These are phyloP conservation scores for Phytophthora aleatoria DNA, from an alignment of 352 stramenopile genomes.

Conservation along the genomic window DNA sequence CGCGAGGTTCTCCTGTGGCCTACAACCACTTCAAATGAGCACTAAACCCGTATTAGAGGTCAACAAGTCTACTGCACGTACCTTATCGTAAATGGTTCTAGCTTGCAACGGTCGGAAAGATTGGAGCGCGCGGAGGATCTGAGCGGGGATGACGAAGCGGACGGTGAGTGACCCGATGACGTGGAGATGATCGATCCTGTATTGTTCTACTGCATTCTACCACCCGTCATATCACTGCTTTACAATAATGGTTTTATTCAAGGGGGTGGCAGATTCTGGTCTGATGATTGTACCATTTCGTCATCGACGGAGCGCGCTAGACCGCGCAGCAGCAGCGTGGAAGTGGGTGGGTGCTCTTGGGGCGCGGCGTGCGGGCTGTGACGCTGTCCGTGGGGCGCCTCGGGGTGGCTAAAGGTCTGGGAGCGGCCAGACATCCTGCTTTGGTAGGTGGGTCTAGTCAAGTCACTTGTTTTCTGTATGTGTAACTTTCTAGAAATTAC, in stretches of 20 bases:
- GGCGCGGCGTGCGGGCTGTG: constrained; percentile 2
- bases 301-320: constrained; percentile 57
- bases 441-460: background rate
- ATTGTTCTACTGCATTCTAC: constrained; percentile 10
- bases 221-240: constrained; percentile 1
- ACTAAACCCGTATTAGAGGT: too few species aligned
- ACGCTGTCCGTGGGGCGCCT: constrained; percentile 18
- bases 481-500: constrained; percentile 12
- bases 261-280: constrained; percentile 1
- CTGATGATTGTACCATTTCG: constrained; percentile 60
- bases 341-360: constrained; percentile 46
- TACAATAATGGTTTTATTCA: constrained; percentile 19
- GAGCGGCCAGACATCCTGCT: constrained; percentile 19
- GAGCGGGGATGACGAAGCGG: constrained; percentile 22
- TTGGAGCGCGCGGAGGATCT: constrained; percentile 65
- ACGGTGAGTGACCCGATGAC: constrained; percentile 28
- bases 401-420: constrained; percentile 9
- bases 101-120: constrained; percentile 54
- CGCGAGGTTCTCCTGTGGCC: constrained; percentile 65
- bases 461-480: background rate
- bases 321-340: constrained; percentile 67
- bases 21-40: constrained; percentile 1
- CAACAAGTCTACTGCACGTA: constrained; percentile 15
- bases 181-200: background rate
- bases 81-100: constrained; percentile 74